Conservation (phyloP, 257 asterid genomes). For the Solanum pennellii region DNA sequence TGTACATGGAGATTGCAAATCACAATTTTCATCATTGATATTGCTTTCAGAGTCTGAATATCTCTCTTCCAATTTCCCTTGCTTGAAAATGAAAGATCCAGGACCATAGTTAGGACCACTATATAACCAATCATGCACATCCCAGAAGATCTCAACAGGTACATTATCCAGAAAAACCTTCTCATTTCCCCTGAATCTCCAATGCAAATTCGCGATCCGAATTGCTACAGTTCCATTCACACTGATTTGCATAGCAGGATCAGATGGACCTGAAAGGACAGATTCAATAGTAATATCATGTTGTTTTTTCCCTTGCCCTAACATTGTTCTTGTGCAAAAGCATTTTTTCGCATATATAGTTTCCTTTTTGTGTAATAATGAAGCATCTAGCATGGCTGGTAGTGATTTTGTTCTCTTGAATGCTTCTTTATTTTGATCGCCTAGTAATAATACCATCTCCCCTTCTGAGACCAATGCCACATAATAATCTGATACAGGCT, state of each 20-base stretch:
- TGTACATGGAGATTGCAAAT: conserved; percentile 8
- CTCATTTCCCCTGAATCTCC: conserved; percentile 92
- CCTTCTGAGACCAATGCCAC: conserved; percentile 55
- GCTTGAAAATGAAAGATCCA: conserved; percentile 60
- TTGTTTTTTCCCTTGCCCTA: conserved; percentile 53
- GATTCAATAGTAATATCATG: conserved; percentile 60
- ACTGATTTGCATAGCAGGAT: conserved; percentile 85
- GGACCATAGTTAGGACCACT: conserved; percentile 24
- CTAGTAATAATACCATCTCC: conserved; percentile 48
- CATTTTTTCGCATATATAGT: conserved; percentile 60
- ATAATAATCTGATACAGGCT: conserved; percentile 58
- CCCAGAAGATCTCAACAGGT: conserved; percentile 69
- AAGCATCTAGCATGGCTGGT: conserved; percentile 31
- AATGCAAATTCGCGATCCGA: conserved; percentile 55
- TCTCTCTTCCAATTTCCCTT: conserved; percentile 12
- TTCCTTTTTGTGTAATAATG: conserved; percentile 61
- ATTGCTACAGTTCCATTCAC: conserved; percentile 56
- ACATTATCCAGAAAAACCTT: conserved; percentile 44
- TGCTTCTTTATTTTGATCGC: conserved; percentile 68
- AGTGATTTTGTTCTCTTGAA: conserved; percentile 39
- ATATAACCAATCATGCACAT: conserved; percentile 82
- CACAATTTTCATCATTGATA: conserved; percentile 1
- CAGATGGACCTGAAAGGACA: conserved; percentile 29
- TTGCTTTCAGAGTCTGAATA: not conserved
- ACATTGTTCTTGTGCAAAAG: conserved; percentile 51